Base-by-base conservation (phyloP, 257 asterid species). In the Solanum lignicaule region DNA sequence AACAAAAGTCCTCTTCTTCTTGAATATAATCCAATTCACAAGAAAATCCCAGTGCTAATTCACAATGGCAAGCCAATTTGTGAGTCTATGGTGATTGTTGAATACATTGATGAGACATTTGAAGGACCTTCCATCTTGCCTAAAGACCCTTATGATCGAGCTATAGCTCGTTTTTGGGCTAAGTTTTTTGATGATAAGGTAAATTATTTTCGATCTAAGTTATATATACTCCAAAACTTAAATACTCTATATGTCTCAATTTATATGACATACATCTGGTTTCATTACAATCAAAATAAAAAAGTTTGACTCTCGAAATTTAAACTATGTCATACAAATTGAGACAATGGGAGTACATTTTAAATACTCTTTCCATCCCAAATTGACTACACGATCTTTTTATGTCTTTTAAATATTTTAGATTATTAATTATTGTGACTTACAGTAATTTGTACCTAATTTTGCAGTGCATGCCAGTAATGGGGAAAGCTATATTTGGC, bases 331-430 rank as follows among this genome's bases (percentile, higher is more conserved):
- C 27, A 60, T 21, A 60, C n/a, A 23, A 23, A 9, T 60, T 55
- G 14, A 23, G 29, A 21, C 5, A 9, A 1, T 9, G 27, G 0
- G 29, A 60, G 12, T 60, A 60, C 11, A 21, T 60, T 21, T 58
- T 21, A 60, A 62, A 21, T 62, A 23, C 9, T 11, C 18, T 0
- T 1, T 10, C 9, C 32, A 12, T 11, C 1, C 16, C 18, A 5
- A 65, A 25, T 65, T 65, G 32, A 25, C 7, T 11, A 1, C 0
- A 0, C 16, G 0, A 0, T 62, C 1, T 4, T 4, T n/a, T 23
- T n/a, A n/a, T 65, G 7, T 5, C 2, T 62, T n/a, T 62, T 62
- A 60, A 60, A 60, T 60, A 60, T 21, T 9, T 62, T 21, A 60
- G 0, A 65, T 65, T 65, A n/a, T 65, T n/a, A n/a, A 65, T 65